A percentile compares a stretch with the other conserved stretches of the same genome.
Conservation (phyloP, 371 early-diverging fungal species). For the Mortierella sp. region DNA sequence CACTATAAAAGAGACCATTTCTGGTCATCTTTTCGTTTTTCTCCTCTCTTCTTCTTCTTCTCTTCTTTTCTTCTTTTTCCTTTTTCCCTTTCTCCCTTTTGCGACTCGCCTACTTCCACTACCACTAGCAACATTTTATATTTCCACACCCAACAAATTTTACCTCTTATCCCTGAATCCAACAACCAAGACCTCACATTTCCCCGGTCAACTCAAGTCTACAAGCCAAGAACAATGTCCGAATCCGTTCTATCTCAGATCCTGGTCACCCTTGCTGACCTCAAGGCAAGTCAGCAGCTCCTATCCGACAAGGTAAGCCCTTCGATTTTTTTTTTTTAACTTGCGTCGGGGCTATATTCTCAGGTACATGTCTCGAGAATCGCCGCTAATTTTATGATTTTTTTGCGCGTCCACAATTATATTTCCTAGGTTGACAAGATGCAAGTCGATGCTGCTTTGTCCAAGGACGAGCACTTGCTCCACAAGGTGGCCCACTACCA, state of each 20-base stretch:
- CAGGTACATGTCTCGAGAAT: constrained; percentile 1
- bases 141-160: not conserved
- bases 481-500: constrained; percentile 40
- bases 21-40: constrained; percentile 13
- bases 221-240: constrained; percentile 30
- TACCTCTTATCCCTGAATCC: constrained; percentile 2
- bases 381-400: not conserved
- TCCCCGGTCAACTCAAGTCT: not conserved
- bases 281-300: constrained; percentile 48
- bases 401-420: not conserved
- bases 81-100: constrained; percentile 22
- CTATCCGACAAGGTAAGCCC: constrained; percentile 49
- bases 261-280: constrained; percentile 45
- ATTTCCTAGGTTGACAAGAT: constrained; percentile 49
- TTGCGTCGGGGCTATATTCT: not conserved
- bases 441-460: constrained; percentile 31
- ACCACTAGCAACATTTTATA: not conserved
- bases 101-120: constrained; percentile 26
- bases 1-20: constrained; percentile 35
- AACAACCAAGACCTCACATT: not conserved
- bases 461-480: constrained; percentile 33
- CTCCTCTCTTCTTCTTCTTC: constrained; percentile 15
- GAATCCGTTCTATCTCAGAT: constrained; percentile 53
- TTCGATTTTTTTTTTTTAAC: too few species aligned
- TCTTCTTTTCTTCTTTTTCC: constrained; percentile 33